A percentile compares a stretch with the other conserved stretches of the same genome.
Conservation (phyloP, 1,139 yeast genomes). For the Candida sanyaensis region DNA sequence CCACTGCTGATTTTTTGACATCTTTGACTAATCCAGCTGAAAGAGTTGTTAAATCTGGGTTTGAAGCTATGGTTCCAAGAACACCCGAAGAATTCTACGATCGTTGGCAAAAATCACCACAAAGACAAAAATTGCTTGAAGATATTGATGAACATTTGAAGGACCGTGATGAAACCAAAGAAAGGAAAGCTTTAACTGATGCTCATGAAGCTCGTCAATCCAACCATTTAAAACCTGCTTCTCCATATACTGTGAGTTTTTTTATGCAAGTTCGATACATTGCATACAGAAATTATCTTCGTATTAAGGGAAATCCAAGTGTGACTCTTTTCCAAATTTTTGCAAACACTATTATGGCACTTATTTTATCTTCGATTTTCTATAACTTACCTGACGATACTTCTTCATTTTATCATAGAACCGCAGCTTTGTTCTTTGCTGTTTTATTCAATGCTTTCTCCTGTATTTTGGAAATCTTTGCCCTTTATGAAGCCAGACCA, state of each 20-base stretch:
- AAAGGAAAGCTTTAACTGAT: slow-evolving; percentile 14
- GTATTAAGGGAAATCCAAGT: slow-evolving; percentile 31
- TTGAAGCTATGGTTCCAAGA: slow-evolving; percentile 26
- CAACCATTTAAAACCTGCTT: slow-evolving; percentile 21
- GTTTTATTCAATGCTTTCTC: slow-evolving; percentile 58
- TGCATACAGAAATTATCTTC: slow-evolving; percentile 26
- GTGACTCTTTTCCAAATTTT: slow-evolving; percentile 24
- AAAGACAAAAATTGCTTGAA: slow-evolving; percentile 15
- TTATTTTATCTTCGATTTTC: slow-evolving; percentile 50
- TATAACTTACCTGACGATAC: slow-evolving; percentile 50
- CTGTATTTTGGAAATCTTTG: slow-evolving; percentile 57
- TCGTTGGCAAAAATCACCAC: slow-evolving; percentile 25
- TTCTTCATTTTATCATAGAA: slow-evolving; percentile 54
- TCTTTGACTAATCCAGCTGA: slow-evolving; percentile 72
- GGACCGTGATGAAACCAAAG: slow-evolving; percentile 10
- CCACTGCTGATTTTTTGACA: slow-evolving; percentile 81
- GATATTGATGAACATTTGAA: slow-evolving; percentile 20
- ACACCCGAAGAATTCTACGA: slow-evolving; percentile 26
- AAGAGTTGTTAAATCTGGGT: slow-evolving; percentile 54
- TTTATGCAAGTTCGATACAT: slow-evolving; percentile 34
- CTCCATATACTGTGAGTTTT: slow-evolving; percentile 37
- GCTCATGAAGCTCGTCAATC: slow-evolving; percentile 34
- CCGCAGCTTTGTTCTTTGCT: slow-evolving; percentile 59
- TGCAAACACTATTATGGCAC: slow-evolving; percentile 30
- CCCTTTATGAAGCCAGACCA: slow-evolving; percentile 59